Evolutionary conservation across 2,329 filamentous ascomycete genomes (phyloP), one percentile per base, ranked within the genome.

Genomic region (Nannizziopsis barbatae): DNA sequence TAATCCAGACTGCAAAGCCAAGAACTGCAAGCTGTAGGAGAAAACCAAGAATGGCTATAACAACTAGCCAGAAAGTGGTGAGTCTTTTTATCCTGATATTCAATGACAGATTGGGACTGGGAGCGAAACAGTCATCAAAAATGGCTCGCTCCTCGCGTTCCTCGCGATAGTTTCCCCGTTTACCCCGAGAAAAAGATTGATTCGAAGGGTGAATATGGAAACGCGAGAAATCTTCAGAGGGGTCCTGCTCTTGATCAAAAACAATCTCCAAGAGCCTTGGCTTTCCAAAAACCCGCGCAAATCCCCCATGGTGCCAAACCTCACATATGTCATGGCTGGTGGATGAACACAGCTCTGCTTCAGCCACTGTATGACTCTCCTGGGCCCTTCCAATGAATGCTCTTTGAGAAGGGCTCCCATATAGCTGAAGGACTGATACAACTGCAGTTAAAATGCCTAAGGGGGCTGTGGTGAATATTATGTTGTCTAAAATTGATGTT

Each of bases 381-480:
- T 69, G 62, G 0, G 68, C 70, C 41, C 72, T 58, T 1, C 71
- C 72, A 9, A 74, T 62, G 6, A 74, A 61, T 0, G 71, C 68
- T 14, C 67, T 67, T 0, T 73, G 58, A 47, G 63, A 71, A 1
- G 61, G 54, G 1, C 63, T 66, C 0, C 71, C 71, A 12, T 65
- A 65, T 0, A 74, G 67, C 1, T 71, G 57, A 8, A 74, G 73
- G 0, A 69, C 65, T 0, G 65, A 63, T 0, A 73, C 66, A 0
- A 73, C 60, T 0, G 62, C 62, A 0, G 71, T 74, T 11, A 74
- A 52, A 2, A 74, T 67, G 0, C 71, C 70, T 1, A 75, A 49
- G 0, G 72, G 72, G 0, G 64, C 70, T 42, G 74, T 62, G 0
- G 72, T 66, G 14, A 75, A 64, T 3, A 72, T 65, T 1, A 75